Evolutionary conservation across 2,329 filamentous ascomycete species (phyloP), one percentile per base, ranked within the genome.

Genomic region (Cordyceps javanica): DNA sequence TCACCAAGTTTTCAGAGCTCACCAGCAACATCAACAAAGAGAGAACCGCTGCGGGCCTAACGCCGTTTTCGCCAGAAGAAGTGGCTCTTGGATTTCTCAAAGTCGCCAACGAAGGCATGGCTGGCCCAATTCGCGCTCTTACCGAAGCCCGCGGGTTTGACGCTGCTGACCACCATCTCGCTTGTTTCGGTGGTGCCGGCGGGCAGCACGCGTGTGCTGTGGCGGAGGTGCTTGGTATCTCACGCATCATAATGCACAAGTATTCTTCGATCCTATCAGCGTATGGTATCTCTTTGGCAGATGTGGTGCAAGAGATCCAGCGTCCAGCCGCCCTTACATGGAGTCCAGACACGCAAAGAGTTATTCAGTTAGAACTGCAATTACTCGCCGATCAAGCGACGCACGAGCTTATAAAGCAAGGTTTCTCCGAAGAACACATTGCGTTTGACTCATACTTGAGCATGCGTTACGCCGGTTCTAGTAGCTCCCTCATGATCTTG

Each of bases 201-300:
- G 74, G 74, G 5, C 75, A 78, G 59, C 75, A 77, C 23, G 75
- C 76, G 3, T 74, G 73, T 30, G 70, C 72, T 2, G 70, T 79
- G 13, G 75, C 76, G 0, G 65, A 65, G 0, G 72, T 72, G n/a
- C 65, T 79, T 1, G 73, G 73, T 2, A 78, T 79, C 55, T 67
- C 67, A 10, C 68, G 71, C 2, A 70, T 75, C 54, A 68, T 78
- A 30, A 71, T 78, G 13, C 76, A 76, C 32, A 70, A 71, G 32
- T 77, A 76, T 60, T 78, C 76, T 0, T 75, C 71, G 7, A 74
- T 78, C 13, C 61, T 78, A 1, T 78, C 75, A 0, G 76, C 76
- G 0, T 78, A 78, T 28, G 75, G 75, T 0, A 76, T 78, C 64
- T 72, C 75, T 0, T 63, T 77, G 4, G 76, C 76, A 3, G 74